Base-by-base conservation (phyloP, 768 basidiomycete species). In the Gelatoporia subvermispora region DNA sequence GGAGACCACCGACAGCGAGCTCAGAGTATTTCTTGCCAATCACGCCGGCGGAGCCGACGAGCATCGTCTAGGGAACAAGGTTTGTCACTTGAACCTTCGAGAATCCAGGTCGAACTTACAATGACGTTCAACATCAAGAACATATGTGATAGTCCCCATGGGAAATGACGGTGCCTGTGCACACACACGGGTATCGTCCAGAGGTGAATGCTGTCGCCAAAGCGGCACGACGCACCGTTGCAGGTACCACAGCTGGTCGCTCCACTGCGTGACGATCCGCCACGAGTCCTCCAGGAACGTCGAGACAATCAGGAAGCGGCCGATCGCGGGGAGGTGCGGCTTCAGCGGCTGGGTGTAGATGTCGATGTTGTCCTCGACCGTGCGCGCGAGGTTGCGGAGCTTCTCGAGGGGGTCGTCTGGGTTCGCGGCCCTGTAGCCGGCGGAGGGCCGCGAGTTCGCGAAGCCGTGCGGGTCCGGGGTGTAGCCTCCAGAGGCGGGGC, bases 231-330 rank as follows among this genome's bases (percentile, higher is more conserved):
- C 91, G 61, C 54, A 96, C 95, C 83, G 85, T 67, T 97, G 91
- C 60, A 99, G 75, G 68, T 97, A 99, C 92, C 95, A 99, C 47
- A 96, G 80, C 70, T 99, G 96, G 72, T 99, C 96, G 41, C 81
- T 66, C 93, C 93, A 98, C 66, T 98, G 95, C 2, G 93, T 90
- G 51, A 90, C 46, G 62, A 98, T 98, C 55, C 96, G 75, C 61
- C 95, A 68, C 8, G 96, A 91, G 64, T 99, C 96, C 75, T 99
- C 96, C 67, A 94, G 73, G 72, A 99, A 99, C 9, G 96, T 99
- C 36, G 96, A 93, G 45, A 99, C 92, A 67, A 98, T 98, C 50
- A 99, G 69, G 71, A 97, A 98, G 59, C 96, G 82, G 50, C 93
- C 95, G 66, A 97, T 84, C 47, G 91, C 85, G 36, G 96, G 96